Conservation (phyloP, 805 yeast species). For the Candida rishiriensis region DNA sequence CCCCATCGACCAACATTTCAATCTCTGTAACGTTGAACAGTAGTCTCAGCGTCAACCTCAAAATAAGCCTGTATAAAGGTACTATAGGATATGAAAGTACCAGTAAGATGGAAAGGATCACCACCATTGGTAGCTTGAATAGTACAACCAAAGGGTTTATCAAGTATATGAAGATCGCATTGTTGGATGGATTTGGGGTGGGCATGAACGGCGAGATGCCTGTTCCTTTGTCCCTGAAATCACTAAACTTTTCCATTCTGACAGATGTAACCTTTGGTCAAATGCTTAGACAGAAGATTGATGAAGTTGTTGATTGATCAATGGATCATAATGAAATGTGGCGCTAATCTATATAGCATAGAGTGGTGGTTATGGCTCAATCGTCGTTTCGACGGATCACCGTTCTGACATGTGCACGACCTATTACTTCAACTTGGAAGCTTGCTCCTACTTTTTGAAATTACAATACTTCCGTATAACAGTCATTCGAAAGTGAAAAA, state of each 20-base stretch:
- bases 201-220: slow-evolving; percentile 93
- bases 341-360: no score
- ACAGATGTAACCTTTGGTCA: no score
- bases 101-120: slow-evolving; percentile 14
- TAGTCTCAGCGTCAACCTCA: slow-evolving; percentile 25
- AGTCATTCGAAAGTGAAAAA: no score
- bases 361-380: no score
- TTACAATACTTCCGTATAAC: no score
- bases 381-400: no score
- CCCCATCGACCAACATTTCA: slow-evolving; percentile 42
- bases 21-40: slow-evolving; percentile 29
- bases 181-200: slow-evolving; percentile 23
- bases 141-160: slow-evolving; percentile 19
- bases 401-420: no score
- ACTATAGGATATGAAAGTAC: slow-evolving; percentile 11
- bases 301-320: no score
- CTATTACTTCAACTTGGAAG: no score
- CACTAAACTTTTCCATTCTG: slow-evolving; percentile 75
- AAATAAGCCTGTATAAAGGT: slow-evolving; percentile 6
- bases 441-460: no score
- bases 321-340: no score
- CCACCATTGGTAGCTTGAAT: slow-evolving; percentile 26
- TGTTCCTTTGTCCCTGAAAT: slow-evolving; percentile 85
- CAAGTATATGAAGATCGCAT: slow-evolving; percentile 3
- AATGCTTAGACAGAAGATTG: no score